These are phyloP conservation scores for Erysimum pusillum DNA, from an alignment of 441 rosid species.

Conservation along the genomic window DNA sequence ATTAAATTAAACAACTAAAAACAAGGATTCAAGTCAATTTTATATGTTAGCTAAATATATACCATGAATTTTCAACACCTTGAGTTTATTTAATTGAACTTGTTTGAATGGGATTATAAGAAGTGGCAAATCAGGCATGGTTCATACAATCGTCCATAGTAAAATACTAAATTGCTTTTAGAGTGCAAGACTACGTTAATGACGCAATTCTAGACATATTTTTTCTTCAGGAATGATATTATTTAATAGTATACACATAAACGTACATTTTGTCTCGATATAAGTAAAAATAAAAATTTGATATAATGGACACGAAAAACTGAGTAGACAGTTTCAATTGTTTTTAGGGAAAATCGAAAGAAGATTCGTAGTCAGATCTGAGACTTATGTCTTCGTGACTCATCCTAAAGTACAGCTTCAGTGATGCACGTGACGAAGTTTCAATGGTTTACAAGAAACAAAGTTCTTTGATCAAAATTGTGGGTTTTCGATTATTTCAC, in stretches of 20 bases:
- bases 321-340: conserved; percentile 16
- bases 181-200: conserved; percentile 20
- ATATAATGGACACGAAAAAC: background rate
- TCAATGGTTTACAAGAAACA: background rate
- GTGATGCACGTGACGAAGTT: conserved; percentile 3
- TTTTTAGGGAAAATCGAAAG: conserved; percentile 5
- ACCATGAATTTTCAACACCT: conserved; percentile 1
- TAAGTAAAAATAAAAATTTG: background rate
- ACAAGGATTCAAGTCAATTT: background rate
- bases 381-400: conserved; percentile 31
- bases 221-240: background rate
- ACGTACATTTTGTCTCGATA: background rate
- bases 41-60: background rate
- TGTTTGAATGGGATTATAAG: conserved; percentile 14
- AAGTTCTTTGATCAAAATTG: background rate
- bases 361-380: conserved; percentile 29
- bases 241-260: background rate
- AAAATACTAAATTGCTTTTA: background rate
- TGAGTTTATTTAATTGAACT: background rate
- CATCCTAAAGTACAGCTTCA: background rate
- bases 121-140: conserved; percentile 17
- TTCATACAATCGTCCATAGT: background rate
- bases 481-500: conserved; percentile 20
- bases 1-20: background rate
- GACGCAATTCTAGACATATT: conserved; percentile 22